Percentiles rank a stretch among this genome's conserved stretches.
These are phyloP conservation scores for Dactylonectria estremocensis DNA, from an alignment of 2,329 filamentous ascomycete genomes.

Conservation along the genomic window DNA sequence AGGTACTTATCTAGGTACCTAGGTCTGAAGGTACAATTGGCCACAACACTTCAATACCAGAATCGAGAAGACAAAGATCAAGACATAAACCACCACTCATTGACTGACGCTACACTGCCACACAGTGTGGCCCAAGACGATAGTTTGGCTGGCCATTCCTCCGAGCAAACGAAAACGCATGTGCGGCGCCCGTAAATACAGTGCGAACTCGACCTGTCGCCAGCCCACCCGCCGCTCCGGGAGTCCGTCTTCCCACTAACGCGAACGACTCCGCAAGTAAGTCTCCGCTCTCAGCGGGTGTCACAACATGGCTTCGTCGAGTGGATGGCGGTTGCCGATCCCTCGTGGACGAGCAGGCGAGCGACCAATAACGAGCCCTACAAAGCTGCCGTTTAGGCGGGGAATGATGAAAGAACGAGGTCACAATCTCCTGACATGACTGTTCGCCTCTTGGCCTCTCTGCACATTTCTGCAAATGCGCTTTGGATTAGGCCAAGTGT, in stretches of 20 bases:
- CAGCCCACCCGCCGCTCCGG: neutral
- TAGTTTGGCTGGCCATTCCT: neutral
- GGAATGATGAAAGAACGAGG: slow-evolving; percentile 16
- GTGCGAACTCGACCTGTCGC: slow-evolving; percentile 6
- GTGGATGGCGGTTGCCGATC: slow-evolving; percentile 40
- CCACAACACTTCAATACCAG: no score
- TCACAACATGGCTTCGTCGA: slow-evolving; percentile 39
- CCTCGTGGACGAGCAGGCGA: slow-evolving; percentile 18
- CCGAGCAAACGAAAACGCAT: neutral
- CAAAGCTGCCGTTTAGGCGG: slow-evolving; percentile 16
- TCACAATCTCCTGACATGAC: slow-evolving; percentile 23
- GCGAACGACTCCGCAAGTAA: slow-evolving; percentile 41
- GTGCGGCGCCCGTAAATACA: slow-evolving; percentile 12
- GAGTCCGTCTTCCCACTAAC: slow-evolving; percentile 30
- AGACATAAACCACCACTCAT: neutral
- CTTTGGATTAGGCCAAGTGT: neutral
- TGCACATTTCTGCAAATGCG: slow-evolving; percentile 12
- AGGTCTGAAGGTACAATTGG: no score
- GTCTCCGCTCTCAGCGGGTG: slow-evolving; percentile 10
- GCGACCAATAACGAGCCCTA: slow-evolving; percentile 18
- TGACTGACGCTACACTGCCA: no score
- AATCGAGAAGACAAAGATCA: neutral
- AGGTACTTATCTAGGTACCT: no score
- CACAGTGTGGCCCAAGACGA: no score
- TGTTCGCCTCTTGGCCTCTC: neutral